Evolutionary conservation across 768 basidiomycete species (phyloP).

Genomic region (Rhizopogon sp.): DNA sequence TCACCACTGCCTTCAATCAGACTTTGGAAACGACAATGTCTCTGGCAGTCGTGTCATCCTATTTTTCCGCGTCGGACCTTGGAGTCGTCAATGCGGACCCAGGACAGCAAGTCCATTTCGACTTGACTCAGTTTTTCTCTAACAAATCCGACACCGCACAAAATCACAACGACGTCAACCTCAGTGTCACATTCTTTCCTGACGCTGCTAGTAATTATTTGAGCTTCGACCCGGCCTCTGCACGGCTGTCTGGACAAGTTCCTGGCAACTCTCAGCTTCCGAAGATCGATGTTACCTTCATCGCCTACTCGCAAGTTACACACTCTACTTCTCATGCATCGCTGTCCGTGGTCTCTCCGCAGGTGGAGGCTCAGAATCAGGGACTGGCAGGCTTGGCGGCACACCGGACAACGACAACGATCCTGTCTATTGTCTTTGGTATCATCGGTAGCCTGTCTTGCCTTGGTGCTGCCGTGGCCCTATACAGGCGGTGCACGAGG

Average conservation of each 20-base stretch:
- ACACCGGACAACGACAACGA: constrained; percentile 48
- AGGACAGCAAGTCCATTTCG: constrained; percentile 46
- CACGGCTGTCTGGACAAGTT: constrained; percentile 50
- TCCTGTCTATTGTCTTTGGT: constrained; percentile 58
- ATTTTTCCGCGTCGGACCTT: constrained; percentile 56
- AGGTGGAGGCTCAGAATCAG: constrained; percentile 29
- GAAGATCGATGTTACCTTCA: constrained; percentile 51
- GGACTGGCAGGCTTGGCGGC: constrained; percentile 34
- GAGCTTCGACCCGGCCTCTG: constrained; percentile 40
- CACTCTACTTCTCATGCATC: constrained; percentile 69
- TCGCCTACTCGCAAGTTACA: constrained; percentile 60
- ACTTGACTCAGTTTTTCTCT: constrained; percentile 52
- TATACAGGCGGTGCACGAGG: constrained; percentile 48
- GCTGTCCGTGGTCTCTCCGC: constrained; percentile 45
- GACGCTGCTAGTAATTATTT: constrained; percentile 44
- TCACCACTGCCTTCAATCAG: constrained; percentile 67
- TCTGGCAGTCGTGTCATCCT: constrained; percentile 66
- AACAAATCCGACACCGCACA: constrained; percentile 32
- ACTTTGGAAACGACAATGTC: constrained; percentile 57
- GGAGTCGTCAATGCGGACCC: constrained; percentile 52
- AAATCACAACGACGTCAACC: constrained; percentile 37
- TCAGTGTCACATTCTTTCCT: constrained; percentile 56
- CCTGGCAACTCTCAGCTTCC: constrained; percentile 39
- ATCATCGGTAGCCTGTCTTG: constrained; percentile 53
- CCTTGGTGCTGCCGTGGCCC: constrained; percentile 50